These are phyloP conservation scores for Logfia minima DNA, from an alignment of 129 eudicot species.

Conservation along the genomic window DNA sequence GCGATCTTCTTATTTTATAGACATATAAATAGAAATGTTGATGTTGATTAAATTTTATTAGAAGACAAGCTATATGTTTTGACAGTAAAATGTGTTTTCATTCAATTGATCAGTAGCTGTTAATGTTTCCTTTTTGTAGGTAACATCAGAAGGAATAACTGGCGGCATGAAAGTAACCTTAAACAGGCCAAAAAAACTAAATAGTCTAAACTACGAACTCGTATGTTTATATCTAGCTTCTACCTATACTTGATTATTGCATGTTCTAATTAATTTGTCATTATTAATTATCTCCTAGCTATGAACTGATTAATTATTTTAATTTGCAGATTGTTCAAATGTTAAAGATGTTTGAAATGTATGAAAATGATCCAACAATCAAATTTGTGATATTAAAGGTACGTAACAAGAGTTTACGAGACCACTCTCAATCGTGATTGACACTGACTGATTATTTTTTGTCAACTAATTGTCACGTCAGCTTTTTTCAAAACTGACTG, in stretches of 20 bases:
- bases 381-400: constrained; percentile 47
- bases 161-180: constrained; percentile 35
- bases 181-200: constrained; percentile 44
- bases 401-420: not conserved
- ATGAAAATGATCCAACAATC: constrained; percentile 40
- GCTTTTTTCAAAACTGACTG: no score
- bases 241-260: not conserved
- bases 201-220: constrained; percentile 37
- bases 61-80: no score
- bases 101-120: no score
- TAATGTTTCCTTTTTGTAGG: constrained; percentile 20
- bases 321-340: constrained; percentile 36
- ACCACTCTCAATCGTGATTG: no score
- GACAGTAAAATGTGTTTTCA: no score
- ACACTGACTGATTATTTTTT: no score
- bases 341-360: constrained; percentile 25
- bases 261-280: not conserved
- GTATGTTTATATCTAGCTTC: not conserved
- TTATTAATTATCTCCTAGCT: no score
- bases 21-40: no score
- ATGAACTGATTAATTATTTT: not conserved
- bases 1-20: no score
- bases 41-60: no score
- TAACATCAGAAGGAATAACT: constrained; percentile 17
- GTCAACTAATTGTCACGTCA: no score